phyloP scores from a whole-genome alignment of 805 yeast genomes.

The Metschnikowia hibisci region DNA sequence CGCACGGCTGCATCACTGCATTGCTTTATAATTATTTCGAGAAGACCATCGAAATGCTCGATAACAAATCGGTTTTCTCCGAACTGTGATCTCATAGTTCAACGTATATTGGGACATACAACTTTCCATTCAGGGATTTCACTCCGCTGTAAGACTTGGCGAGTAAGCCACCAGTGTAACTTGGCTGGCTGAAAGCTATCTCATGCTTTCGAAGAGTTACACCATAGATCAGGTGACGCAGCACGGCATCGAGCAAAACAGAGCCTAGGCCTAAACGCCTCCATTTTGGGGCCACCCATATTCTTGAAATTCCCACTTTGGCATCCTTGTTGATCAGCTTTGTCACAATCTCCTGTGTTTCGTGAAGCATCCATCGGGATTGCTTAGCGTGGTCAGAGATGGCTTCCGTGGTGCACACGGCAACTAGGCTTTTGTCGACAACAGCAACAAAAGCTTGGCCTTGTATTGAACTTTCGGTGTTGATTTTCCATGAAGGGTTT shows the following conservation, averaged over 20 bases:
- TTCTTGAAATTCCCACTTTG: slow-evolving; percentile 37
- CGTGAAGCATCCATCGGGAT: slow-evolving; percentile 59
- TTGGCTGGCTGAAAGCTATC: slow-evolving; percentile 72
- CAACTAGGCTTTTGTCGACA: slow-evolving; percentile 46
- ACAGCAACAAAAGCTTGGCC: slow-evolving; percentile 47
- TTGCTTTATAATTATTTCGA: slow-evolving; percentile 59
- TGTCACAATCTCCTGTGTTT: slow-evolving; percentile 49
- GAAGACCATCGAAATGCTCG: slow-evolving; percentile 16
- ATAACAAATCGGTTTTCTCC: slow-evolving; percentile 17
- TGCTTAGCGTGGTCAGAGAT: slow-evolving; percentile 21
- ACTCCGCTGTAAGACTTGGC: slow-evolving; percentile 56
- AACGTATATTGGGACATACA: slow-evolving; percentile 47
- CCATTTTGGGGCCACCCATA: slow-evolving; percentile 43
- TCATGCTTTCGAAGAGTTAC: slow-evolving; percentile 36
- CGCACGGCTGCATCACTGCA: slow-evolving; percentile 68
- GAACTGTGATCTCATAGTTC: slow-evolving; percentile 19
- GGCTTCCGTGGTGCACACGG: slow-evolving; percentile 52
- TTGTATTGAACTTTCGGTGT: background rate
- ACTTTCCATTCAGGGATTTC: slow-evolving; percentile 49
- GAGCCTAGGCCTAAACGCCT: slow-evolving; percentile 51
- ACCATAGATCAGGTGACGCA: slow-evolving; percentile 48
- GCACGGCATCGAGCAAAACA: slow-evolving; percentile 41
- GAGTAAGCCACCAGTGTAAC: slow-evolving; percentile 57
- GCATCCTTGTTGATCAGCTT: slow-evolving; percentile 35
- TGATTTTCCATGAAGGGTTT: slow-evolving; percentile 29